Conservation (phyloP, 768 basidiomycete genomes). For the Omphalotus guepiniiformis region DNA sequence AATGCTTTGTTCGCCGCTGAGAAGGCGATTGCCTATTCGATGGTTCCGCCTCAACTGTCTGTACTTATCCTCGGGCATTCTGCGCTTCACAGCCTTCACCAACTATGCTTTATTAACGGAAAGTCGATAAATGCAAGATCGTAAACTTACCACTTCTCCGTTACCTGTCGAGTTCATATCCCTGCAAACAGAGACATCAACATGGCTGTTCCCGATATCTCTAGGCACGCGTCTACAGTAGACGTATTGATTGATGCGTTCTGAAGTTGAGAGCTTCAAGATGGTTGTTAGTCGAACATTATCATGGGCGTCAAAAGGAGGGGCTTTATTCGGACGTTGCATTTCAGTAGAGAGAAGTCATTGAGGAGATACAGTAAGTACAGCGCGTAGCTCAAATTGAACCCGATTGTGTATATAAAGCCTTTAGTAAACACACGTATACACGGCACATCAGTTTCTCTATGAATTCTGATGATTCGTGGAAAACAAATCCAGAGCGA, state of each 20-base stretch:
- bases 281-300: slow-evolving; percentile 41
- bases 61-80: slow-evolving; percentile 61
- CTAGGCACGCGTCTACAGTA: neutral
- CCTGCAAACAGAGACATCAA: slow-evolving; percentile 69
- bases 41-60: slow-evolving; percentile 44
- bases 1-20: slow-evolving; percentile 70
- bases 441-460: too few species aligned
- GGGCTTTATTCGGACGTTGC: slow-evolving; percentile 6
- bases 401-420: too few species aligned
- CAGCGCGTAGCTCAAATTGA: too few species aligned
- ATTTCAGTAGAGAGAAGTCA: neutral
- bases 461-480: too few species aligned
- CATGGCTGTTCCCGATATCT: slow-evolving; percentile 29
- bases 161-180: slow-evolving; percentile 20
- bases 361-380: too few species aligned
- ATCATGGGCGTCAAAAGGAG: slow-evolving; percentile 34
- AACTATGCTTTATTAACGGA: slow-evolving; percentile 40
- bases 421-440: too few species aligned
- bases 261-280: slow-evolving; percentile 29
- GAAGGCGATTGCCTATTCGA: slow-evolving; percentile 33
- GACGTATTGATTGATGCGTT: slow-evolving; percentile 69
- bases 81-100: slow-evolving; percentile 64
- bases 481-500: too few species aligned
- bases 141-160: slow-evolving; percentile 43
- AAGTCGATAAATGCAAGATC: slow-evolving; percentile 10